Conservation (phyloP, 2,329 filamentous ascomycete genomes). For the Shiraia bambusicola region DNA sequence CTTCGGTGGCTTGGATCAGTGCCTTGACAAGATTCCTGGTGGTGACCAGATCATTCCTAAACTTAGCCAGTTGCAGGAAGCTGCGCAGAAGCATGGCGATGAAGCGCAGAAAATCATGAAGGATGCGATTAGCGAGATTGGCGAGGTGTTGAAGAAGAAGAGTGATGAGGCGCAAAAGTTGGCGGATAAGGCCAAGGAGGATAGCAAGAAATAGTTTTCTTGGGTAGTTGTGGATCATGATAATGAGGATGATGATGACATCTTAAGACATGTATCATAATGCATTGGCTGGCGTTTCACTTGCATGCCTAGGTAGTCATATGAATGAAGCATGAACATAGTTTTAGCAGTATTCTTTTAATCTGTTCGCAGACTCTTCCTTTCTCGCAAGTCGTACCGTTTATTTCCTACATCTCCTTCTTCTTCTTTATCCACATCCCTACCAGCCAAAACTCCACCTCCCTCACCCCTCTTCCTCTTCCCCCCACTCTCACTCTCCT, state of each 20-base stretch:
- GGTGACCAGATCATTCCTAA: conserved; percentile 66
- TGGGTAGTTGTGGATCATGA: background rate
- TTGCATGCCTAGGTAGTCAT: background rate
- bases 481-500: too few species aligned
- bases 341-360: too few species aligned
- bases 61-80: conserved; percentile 63
- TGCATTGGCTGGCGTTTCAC: conserved; percentile 8
- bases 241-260: conserved; percentile 1
- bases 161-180: conserved; percentile 34
- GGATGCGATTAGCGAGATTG: conserved; percentile 53
- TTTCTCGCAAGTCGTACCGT: too few species aligned
- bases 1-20: conserved; percentile 58
- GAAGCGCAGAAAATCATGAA: conserved; percentile 70
- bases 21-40: conserved; percentile 65
- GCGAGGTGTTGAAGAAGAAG: conserved; percentile 39
- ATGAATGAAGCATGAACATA: background rate
- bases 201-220: conserved; percentile 33
- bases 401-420: too few species aligned
- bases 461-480: too few species aligned
- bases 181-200: conserved; percentile 40
- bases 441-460: too few species aligned
- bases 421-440: too few species aligned
- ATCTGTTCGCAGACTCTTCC: too few species aligned
- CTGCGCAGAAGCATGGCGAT: conserved; percentile 66
- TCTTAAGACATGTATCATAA: conserved; percentile 6